Evolutionary conservation across 169 alveolate genomes (phyloP).

Genomic region (Babesia bovis): DNA sequence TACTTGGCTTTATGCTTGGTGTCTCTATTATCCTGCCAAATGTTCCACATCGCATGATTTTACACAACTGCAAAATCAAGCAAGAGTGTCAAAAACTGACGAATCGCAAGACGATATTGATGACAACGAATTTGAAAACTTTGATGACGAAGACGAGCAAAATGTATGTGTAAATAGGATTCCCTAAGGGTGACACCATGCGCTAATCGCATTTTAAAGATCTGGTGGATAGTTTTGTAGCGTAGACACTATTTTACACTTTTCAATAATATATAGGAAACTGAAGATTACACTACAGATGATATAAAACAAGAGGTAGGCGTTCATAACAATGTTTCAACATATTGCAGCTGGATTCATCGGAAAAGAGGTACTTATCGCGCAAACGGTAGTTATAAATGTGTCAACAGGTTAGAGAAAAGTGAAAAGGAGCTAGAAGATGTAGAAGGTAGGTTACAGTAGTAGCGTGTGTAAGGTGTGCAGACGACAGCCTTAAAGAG

Average conservation of each 20-base stretch:
- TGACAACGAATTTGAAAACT: not conserved
- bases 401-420: conserved; percentile 23
- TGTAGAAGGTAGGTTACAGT: conserved; percentile 54
- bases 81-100: no score
- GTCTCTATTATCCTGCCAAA: not conserved
- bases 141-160: not conserved
- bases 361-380: conserved; percentile 38
- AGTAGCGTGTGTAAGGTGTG: conserved; percentile 6
- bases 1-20: not conserved
- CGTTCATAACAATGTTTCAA: not conserved
- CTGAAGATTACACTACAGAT: conserved; percentile 1
- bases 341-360: conserved; percentile 32
- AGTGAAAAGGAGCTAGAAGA: conserved; percentile 54
- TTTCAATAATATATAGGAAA: no score
- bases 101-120: no score
- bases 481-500: conserved; percentile 60
- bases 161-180: not conserved
- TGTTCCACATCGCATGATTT: conserved; percentile 11
- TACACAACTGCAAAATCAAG: no score
- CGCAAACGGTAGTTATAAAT: not conserved
- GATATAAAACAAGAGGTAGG: conserved; percentile 31
- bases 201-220: no score
- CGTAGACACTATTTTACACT: no score
- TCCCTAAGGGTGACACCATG: no score
- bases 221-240: no score